Evolutionary conservation across 208 protist species (phyloP).

Genomic region (Spongospora subterranea): DNA sequence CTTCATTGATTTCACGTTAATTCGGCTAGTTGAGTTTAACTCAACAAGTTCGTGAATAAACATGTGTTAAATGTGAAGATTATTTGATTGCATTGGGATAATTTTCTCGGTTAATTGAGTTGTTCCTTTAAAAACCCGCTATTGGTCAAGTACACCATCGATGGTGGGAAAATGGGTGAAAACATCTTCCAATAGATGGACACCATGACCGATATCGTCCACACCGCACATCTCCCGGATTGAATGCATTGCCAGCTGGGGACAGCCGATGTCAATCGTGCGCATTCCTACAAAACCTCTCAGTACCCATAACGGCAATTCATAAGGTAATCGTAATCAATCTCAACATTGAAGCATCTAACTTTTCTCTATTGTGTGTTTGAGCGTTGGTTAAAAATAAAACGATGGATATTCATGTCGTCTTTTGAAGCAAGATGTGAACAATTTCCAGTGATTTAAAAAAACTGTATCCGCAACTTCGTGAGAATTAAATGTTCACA

Average conservation of each 20-base stretch:
- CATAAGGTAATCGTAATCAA: neutral
- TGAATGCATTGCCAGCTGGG: slow-evolving; percentile 68
- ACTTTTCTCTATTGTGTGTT: neutral
- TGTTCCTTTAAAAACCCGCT: neutral
- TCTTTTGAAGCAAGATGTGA: too few species aligned
- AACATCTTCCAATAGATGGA: slow-evolving; percentile 16
- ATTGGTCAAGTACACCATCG: slow-evolving; percentile 2
- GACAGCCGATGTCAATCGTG: slow-evolving; percentile 64
- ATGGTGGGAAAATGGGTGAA: slow-evolving; percentile 43
- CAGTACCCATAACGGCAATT: neutral
- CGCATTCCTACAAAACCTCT: slow-evolving; percentile 54
- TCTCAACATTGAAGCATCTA: neutral
- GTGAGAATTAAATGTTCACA: too few species aligned
- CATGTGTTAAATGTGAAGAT: too few species aligned
- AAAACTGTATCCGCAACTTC: too few species aligned
- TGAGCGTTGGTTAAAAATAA: too few species aligned
- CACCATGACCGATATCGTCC: slow-evolving; percentile 19
- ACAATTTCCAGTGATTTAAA: too few species aligned
- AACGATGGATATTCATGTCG: too few species aligned
- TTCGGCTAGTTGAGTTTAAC: too few species aligned
- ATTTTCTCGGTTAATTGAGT: too few species aligned
- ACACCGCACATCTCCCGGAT: slow-evolving; percentile 63
- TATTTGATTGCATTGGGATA: too few species aligned
- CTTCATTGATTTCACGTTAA: too few species aligned
- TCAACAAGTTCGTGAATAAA: too few species aligned